These are phyloP conservation scores for Fusarium sublunatum DNA, from an alignment of 2,329 filamentous ascomycete species.

Conservation along the genomic window DNA sequence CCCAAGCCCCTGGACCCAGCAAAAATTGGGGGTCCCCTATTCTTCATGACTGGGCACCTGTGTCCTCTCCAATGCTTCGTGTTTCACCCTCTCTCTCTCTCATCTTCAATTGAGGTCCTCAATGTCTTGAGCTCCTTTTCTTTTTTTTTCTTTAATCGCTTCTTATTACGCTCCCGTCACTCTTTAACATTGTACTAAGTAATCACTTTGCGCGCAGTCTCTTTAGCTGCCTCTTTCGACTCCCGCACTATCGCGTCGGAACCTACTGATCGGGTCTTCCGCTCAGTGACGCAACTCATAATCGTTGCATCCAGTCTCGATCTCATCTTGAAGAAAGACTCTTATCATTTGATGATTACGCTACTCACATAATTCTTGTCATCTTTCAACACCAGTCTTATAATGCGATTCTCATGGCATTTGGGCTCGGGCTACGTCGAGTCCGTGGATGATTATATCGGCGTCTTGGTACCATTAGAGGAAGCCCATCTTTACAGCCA, in stretches of 20 bases:
- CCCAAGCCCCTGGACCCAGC: slow-evolving; percentile 38
- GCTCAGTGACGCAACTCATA: slow-evolving; percentile 33
- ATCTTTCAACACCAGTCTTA: slow-evolving; percentile 5
- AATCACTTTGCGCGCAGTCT: background rate
- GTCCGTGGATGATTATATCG: slow-evolving; percentile 62
- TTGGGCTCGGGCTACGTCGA: slow-evolving; percentile 53
- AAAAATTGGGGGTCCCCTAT: slow-evolving; percentile 39
- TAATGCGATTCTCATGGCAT: slow-evolving; percentile 49
- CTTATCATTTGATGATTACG: slow-evolving; percentile 5
- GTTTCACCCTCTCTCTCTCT: slow-evolving; percentile 30
- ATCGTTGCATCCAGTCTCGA: background rate
- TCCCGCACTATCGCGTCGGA: slow-evolving; percentile 2
- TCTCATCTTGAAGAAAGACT: slow-evolving; percentile 5
- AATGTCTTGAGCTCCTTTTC: background rate
- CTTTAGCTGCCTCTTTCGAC: slow-evolving; percentile 2
- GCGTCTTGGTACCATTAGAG: slow-evolving; percentile 64
- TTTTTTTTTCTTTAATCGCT: slow-evolving; percentile 16
- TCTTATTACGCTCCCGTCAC: slow-evolving; percentile 1
- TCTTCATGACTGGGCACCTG: slow-evolving; percentile 29
- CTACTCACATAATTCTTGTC: slow-evolving; percentile 16
- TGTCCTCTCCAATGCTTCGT: slow-evolving; percentile 41
- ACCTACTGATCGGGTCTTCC: slow-evolving; percentile 23
- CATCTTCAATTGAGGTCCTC: slow-evolving; percentile 32
- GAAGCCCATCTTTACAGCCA: slow-evolving; percentile 68
- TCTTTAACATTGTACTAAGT: slow-evolving; percentile 11